A percentile compares a stretch with the other conserved stretches of the same genome.
These are phyloP conservation scores for Fennellomyces sp. DNA, from an alignment of 371 early-diverging fungal genomes.

Conservation along the genomic window DNA sequence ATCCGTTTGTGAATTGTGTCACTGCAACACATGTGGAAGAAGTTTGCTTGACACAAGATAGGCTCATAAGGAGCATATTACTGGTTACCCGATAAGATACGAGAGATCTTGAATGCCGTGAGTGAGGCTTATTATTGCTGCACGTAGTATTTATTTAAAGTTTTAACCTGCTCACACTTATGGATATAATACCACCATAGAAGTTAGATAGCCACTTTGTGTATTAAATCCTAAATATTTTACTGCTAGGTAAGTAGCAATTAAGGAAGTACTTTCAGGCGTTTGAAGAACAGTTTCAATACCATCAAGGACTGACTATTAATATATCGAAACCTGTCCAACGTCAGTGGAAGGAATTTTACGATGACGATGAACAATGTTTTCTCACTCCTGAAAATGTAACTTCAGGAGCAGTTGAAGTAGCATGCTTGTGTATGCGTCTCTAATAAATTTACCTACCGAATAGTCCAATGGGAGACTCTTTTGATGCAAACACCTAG, in stretches of 20 bases:
- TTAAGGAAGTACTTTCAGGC: too few species aligned
- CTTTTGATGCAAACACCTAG: neutral
- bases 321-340: too few species aligned
- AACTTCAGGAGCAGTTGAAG: too few species aligned
- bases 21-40: neutral
- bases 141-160: neutral
- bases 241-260: too few species aligned
- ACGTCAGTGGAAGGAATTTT: too few species aligned
- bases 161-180: neutral
- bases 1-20: neutral
- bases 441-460: conserved; percentile 6
- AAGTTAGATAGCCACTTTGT: conserved; percentile 1
- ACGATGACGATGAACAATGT: too few species aligned
- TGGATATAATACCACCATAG: neutral
- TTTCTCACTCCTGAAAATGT: too few species aligned
- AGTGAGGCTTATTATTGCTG: neutral
- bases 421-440: too few species aligned
- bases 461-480: neutral
- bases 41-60: neutral
- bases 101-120: neutral
- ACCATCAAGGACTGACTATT: too few species aligned
- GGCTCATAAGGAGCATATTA: too few species aligned
- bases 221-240: conserved; percentile 16
- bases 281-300: too few species aligned
- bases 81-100: neutral